Conservation (phyloP, 1,284 basidiomycete species). For the Pyrrhoderma noxium region DNA sequence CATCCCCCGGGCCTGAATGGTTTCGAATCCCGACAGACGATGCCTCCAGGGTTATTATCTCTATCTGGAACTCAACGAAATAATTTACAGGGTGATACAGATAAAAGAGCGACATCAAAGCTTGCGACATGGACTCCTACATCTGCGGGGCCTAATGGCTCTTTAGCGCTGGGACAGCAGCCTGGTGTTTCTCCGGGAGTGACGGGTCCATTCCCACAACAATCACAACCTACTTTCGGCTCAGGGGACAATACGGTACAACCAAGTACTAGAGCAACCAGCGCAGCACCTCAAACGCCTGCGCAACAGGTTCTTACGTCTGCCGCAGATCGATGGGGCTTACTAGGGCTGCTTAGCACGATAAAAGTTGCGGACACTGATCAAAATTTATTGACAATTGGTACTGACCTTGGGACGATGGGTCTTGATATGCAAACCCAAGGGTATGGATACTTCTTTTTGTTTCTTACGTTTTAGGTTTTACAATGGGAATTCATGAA, state of each 20-base stretch:
- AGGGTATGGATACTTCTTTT: constrained; percentile 48
- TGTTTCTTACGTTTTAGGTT: constrained; percentile 18
- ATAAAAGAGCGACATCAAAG: constrained; percentile 24
- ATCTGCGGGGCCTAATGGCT: constrained; percentile 10
- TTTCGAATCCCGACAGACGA: constrained; percentile 38
- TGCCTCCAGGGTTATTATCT: constrained; percentile 62
- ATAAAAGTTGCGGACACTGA: constrained; percentile 91
- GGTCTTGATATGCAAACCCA: constrained; percentile 84
- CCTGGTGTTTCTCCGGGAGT: constrained; percentile 13
- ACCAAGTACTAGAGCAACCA: constrained; percentile 17
- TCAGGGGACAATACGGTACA: constrained; percentile 20
- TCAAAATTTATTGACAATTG: constrained; percentile 78
- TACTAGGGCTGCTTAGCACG: constrained; percentile 83
- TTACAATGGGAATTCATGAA: background rate
- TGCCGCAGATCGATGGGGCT: constrained; percentile 93
- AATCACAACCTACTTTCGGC: constrained; percentile 21
- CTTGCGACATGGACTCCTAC: constrained; percentile 26
- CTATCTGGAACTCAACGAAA: constrained; percentile 45
- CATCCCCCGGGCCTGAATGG: constrained; percentile 73
- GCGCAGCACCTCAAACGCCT: constrained; percentile 68
- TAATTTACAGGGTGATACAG: constrained; percentile 36
- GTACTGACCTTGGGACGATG: constrained; percentile 89
- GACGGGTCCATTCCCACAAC: constrained; percentile 17
- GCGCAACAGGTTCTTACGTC: constrained; percentile 92
- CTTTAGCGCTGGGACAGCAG: constrained; percentile 6